Base-by-base conservation (phyloP, 2,329 filamentous ascomycete species). In the Trichophyton rubrum region DNA sequence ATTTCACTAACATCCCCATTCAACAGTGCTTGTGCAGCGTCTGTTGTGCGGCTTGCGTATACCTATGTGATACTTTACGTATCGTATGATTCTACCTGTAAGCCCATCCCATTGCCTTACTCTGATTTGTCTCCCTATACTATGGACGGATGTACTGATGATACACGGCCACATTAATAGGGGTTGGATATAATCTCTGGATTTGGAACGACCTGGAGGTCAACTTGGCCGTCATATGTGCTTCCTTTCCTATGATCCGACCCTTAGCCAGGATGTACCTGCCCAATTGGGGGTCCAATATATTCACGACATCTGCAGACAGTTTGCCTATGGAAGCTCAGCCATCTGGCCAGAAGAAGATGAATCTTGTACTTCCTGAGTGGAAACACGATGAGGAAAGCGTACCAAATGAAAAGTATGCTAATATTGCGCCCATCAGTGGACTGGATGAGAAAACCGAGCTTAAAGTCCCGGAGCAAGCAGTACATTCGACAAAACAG, bases 171-270 rank as follows among this genome's bases (percentile, higher is more conserved):
- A 8, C 22, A 27, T 51, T 9, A 9, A 24, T 30, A 66, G 64
- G 64, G 64, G 47, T 58, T 13, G 64, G 63, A 8, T 66, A 65
- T 57, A 62, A 64, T 8, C 58, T 62, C 24, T 66, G 64, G 63
- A 7, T 66, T 35, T 67, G 66, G 66, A 63, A 60, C 41, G 58
- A 47, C 7, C 30, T 67, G 40, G 66, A 67, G 49, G 62, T 64
- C 22, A 66, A 67, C 51, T 55, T 67, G 13, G 64, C 63, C n/a
- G 62, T 67, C 22, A 67, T 66, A 4, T 67, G 65, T 59, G 65
- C 66, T 9, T 67, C 64, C 13, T 20, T 64, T 20, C 66, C 66
- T 11, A 63, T 61, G n/a, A 59, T 67, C 35, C 61, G 64, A 2
- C 64, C 64, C 1, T 61, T 64, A 24, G 62, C 60, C 15, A 59